phyloP scores from a whole-genome alignment of 106 monocot genomes.

The Cymbidium sinense region DNA sequence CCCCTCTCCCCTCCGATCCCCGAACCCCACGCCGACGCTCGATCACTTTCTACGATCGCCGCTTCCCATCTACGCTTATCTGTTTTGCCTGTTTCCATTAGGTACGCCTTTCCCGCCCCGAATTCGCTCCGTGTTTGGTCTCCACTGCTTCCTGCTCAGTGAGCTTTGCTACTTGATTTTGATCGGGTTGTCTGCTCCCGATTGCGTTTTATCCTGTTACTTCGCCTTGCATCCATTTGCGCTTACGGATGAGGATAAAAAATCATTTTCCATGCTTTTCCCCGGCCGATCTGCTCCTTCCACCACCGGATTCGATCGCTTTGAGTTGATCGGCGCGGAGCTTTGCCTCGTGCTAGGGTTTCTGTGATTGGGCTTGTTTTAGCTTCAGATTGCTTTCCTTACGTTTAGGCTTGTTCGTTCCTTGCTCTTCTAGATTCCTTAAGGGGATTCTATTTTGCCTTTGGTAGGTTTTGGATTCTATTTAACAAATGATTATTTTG shows the following conservation, averaged over 20 bases:
- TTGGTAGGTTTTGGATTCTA: not conserved
- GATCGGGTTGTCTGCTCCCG: not conserved
- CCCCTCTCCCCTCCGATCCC: constrained; percentile 3
- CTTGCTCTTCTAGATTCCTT: not conserved
- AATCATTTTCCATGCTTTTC: not conserved
- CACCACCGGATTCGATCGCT: constrained; percentile 23
- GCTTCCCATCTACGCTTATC: not conserved
- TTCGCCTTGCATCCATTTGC: not conserved
- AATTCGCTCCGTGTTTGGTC: constrained; percentile 1
- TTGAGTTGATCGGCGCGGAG: constrained; percentile 7
- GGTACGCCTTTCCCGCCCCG: constrained; percentile 16
- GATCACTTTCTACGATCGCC: constrained; percentile 19
- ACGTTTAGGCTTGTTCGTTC: not conserved
- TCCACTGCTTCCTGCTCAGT: constrained; percentile 1
- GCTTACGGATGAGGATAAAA: constrained; percentile 11
- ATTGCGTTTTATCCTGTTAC: not conserved
- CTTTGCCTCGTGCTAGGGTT: not conserved
- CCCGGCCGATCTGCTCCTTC: constrained; percentile 27
- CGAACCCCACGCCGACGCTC: constrained; percentile 12
- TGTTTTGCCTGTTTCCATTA: not conserved
- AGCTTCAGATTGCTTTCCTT: constrained; percentile 15
- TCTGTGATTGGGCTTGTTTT: constrained; percentile 13
- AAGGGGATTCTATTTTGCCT: not conserved
- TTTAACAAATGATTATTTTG: not conserved
- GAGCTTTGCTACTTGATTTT: not conserved